phyloP scores from a whole-genome alignment of 306 rosid genomes.

The Quillaja saponaria region DNA sequence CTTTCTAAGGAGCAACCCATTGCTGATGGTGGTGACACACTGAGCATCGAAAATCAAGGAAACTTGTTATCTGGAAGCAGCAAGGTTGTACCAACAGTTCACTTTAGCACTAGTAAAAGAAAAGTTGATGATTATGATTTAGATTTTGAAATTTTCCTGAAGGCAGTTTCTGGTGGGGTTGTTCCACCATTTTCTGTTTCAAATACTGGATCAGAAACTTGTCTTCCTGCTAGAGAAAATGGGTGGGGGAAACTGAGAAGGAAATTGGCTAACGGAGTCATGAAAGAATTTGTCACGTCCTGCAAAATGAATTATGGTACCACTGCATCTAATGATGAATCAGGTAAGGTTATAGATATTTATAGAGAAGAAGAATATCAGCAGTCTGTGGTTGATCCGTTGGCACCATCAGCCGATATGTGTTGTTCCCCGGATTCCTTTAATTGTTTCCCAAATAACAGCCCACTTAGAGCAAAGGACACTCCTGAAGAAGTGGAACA shows the following conservation, averaged over 20 bases:
- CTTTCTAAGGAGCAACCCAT: conserved; percentile 43
- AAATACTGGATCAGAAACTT: conserved; percentile 68
- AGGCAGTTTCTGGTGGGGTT: conserved; percentile 88
- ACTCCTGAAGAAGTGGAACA: conserved; percentile 33
- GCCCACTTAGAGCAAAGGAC: conserved; percentile 42
- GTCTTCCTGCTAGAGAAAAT: conserved; percentile 77
- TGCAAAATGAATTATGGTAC: conserved; percentile 45
- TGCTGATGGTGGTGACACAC: conserved; percentile 38
- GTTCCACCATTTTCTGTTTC: conserved; percentile 76
- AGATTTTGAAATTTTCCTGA: conserved; percentile 76
- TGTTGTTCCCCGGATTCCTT: conserved; percentile 75
- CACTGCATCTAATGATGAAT: conserved; percentile 32
- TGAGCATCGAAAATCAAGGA: conserved; percentile 33
- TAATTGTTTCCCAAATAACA: conserved; percentile 49
- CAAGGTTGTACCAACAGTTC: conserved; percentile 31
- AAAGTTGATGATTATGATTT: conserved; percentile 68
- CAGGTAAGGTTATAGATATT: conserved; percentile 29
- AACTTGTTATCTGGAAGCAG: conserved; percentile 26
- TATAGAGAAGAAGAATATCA: conserved; percentile 42
- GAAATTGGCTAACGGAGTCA: conserved; percentile 54
- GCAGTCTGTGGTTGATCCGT: conserved; percentile 37
- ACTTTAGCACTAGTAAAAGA: conserved; percentile 36
- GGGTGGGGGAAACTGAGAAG: conserved; percentile 75
- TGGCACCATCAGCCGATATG: conserved; percentile 47
- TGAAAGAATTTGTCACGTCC: conserved; percentile 59